Percentiles rank a stretch among this genome's conserved stretches.
phyloP scores from a whole-genome alignment of 2,329 filamentous ascomycete genomes.

The Colletotrichum zoysiae region DNA sequence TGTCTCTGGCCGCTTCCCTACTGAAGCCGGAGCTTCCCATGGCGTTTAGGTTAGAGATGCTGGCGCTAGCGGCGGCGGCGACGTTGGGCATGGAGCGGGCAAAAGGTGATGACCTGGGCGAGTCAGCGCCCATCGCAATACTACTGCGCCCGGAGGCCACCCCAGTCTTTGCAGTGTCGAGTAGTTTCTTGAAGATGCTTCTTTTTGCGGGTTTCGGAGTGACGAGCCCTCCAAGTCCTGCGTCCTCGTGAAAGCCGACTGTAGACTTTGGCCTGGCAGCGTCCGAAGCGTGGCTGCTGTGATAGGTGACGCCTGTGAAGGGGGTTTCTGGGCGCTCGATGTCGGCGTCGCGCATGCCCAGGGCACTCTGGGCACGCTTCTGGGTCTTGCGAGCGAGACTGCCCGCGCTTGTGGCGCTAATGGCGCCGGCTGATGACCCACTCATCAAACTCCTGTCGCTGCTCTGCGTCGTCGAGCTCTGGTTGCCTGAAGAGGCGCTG shows the following conservation, averaged over 20 bases:
- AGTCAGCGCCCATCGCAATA: conserved; percentile 72
- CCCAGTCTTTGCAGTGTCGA: conserved; percentile 93
- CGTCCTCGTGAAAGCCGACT: conserved; percentile 74
- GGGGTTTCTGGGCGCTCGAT: conserved; percentile 70
- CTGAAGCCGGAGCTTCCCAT: conserved; percentile 53
- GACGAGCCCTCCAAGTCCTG: conserved; percentile 82
- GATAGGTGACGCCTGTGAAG: conserved; percentile 87
- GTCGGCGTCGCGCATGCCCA: conserved; percentile 71
- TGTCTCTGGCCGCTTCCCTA: conserved; percentile 74
- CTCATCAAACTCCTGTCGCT: conserved; percentile 94
- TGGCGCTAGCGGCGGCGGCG: conserved; percentile 61
- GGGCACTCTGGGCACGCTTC: conserved; percentile 72
- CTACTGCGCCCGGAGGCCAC: conserved; percentile 90
- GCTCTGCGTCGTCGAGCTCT: conserved; percentile 80
- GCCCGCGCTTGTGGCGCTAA: conserved; percentile 95
- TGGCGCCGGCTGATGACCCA: conserved; percentile 87
- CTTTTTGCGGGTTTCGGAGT: conserved; percentile 83
- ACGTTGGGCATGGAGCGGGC: conserved; percentile 56
- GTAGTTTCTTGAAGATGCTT: conserved; percentile 95
- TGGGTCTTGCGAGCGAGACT: conserved; percentile 85
- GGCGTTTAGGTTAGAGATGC: conserved; percentile 47
- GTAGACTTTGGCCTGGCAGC: conserved; percentile 75
- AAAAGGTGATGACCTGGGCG: conserved; percentile 58
- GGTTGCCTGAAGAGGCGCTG: conserved; percentile 78
- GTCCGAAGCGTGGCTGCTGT: conserved; percentile 84